Percentiles rank a stretch among this genome's conserved stretches.
These are phyloP conservation scores for Arbutus unedo DNA, from an alignment of 148 eudicot genomes.

Conservation along the genomic window DNA sequence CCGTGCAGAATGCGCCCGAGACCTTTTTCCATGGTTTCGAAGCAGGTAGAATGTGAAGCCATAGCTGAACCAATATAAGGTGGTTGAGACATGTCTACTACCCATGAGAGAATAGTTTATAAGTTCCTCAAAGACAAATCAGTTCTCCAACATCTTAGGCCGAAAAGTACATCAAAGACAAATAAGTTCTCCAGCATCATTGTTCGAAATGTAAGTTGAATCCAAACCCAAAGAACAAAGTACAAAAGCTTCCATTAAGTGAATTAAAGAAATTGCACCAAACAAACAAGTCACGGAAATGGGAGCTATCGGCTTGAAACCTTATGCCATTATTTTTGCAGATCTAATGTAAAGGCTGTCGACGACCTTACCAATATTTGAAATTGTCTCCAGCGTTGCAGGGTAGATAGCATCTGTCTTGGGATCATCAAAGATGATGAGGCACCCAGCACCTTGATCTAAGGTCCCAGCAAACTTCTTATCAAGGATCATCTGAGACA, in stretches of 20 bases:
- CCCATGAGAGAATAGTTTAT: not conserved
- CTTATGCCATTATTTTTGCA: conserved; percentile 36
- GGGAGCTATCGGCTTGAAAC: not conserved
- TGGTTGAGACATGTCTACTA: not conserved
- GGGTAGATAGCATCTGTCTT: conserved; percentile 37
- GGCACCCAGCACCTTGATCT: conserved; percentile 46
- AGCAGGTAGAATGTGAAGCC: not conserved
- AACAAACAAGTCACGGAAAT: not conserved
- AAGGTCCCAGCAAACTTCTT: conserved; percentile 42
- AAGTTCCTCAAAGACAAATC: not conserved
- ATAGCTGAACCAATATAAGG: not conserved
- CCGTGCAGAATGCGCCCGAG: not conserved
- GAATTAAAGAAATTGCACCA: not conserved
- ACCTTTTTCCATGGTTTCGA: not conserved
- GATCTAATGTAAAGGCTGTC: conserved; percentile 39
- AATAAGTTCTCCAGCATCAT: not conserved
- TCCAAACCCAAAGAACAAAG: not conserved
- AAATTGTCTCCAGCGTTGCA: conserved; percentile 31
- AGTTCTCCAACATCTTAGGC: not conserved
- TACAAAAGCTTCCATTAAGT: not conserved
- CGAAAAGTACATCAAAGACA: not conserved
- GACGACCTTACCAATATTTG: conserved; percentile 37
- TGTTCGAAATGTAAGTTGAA: not conserved
- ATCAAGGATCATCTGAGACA: conserved; percentile 40
- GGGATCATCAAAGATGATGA: conserved; percentile 41